Conservation (phyloP, 345 rosid species). For the Dovyalis caffra region DNA sequence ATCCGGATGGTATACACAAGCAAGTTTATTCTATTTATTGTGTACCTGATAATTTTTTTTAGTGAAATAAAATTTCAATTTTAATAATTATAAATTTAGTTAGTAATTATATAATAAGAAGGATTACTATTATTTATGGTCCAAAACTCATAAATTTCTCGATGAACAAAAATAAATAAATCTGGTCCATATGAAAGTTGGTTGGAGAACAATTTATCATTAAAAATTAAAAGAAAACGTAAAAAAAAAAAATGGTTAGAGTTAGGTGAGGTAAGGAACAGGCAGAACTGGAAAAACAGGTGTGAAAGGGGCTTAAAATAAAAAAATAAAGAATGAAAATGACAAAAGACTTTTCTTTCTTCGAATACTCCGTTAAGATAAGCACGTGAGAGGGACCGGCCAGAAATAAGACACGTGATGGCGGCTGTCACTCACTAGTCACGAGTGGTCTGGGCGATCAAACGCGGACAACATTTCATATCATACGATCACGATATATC, state of each 20-base stretch:
- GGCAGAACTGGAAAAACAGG: neutral
- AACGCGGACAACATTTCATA: neutral
- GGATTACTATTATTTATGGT: no score
- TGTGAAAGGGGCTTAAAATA: neutral
- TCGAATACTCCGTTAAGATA: constrained; percentile 12
- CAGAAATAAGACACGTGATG: constrained; percentile 39
- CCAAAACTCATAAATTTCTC: no score
- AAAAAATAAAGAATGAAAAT: neutral
- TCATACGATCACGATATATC: neutral
- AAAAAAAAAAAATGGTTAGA: neutral
- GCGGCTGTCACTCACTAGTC: constrained; percentile 25
- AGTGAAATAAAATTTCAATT: no score
- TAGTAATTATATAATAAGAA: no score
- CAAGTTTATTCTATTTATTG: no score
- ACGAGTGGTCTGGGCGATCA: neutral
- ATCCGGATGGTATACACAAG: no score
- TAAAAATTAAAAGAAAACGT: neutral
- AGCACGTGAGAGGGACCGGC: constrained; percentile 32
- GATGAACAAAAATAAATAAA: no score
- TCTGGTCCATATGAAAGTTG: no score
- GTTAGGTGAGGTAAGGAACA: neutral
- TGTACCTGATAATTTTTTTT: no score
- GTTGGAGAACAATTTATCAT: no score
- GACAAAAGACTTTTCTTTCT: constrained; percentile 11
- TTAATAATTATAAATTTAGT: no score